Conservation (phyloP, 306 rosid species). For the Quercus gilva region DNA sequence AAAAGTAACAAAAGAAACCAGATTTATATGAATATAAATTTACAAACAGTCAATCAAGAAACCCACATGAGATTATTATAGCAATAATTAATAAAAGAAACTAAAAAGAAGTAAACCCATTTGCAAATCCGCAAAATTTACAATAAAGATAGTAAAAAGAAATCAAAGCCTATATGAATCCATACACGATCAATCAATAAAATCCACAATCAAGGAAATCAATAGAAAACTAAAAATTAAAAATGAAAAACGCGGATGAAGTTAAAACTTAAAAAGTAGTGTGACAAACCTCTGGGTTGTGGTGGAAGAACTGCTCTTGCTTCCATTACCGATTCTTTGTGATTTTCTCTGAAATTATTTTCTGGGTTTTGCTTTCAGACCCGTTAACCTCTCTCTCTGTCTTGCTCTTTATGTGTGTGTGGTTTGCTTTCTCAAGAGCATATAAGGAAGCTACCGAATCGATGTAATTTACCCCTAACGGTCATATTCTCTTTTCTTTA, state of each 20-base stretch:
- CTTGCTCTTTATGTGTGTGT: neutral
- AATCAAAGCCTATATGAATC: neutral
- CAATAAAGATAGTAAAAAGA: neutral
- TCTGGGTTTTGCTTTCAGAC: neutral
- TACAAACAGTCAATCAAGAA: neutral
- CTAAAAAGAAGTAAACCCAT: neutral
- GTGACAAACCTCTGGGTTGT: neutral
- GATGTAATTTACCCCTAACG: neutral
- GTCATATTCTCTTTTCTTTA: neutral
- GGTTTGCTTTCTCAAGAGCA: neutral
- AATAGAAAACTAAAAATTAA: neutral
- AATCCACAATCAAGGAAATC: neutral
- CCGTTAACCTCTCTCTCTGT: neutral
- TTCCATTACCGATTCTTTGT: neutral
- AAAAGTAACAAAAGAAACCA: neutral
- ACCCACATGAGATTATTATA: neutral
- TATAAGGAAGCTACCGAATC: neutral
- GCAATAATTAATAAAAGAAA: neutral
- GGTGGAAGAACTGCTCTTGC: neutral
- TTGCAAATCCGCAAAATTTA: neutral
- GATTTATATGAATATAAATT: neutral
- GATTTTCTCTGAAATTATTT: neutral
- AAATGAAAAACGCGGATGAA: neutral
- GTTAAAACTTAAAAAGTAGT: too few relatives aligned
- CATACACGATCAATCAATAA: neutral